phyloP scores from a whole-genome alignment of 1,139 yeast genomes.

The Kodamaea suecica region DNA sequence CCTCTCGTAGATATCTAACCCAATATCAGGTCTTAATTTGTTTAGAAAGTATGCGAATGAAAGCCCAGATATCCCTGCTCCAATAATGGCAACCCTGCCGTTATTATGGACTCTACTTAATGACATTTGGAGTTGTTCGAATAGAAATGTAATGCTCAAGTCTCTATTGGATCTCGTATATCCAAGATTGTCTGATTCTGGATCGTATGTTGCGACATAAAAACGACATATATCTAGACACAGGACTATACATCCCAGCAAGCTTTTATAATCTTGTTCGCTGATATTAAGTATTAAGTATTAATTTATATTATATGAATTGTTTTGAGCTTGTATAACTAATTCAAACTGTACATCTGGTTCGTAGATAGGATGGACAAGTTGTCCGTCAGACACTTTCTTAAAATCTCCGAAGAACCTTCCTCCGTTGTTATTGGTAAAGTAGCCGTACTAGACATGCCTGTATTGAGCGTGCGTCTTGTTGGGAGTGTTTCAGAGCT shows the following conservation, averaged over 20 bases:
- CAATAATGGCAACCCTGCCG: constrained; percentile 59
- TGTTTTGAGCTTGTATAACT: too few species aligned
- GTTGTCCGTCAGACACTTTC: constrained; percentile 10
- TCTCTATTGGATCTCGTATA: too few species aligned
- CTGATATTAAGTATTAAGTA: too few species aligned
- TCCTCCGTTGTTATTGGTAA: constrained; percentile 10
- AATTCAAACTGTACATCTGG: constrained; percentile 5
- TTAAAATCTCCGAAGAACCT: constrained; percentile 6
- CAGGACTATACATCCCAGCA: too few species aligned
- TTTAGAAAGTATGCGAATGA: constrained; percentile 72
- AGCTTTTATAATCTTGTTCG: too few species aligned
- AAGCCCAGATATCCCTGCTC: constrained; percentile 88
- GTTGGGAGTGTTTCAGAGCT: constrained; percentile 24
- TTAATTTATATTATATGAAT: too few species aligned
- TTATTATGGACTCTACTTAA: neutral
- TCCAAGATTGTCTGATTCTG: too few species aligned
- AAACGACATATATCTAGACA: too few species aligned
- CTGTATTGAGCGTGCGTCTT: constrained; percentile 4
- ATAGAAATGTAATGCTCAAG: too few species aligned
- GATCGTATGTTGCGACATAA: too few species aligned
- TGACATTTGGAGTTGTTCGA: neutral
- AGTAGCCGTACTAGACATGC: constrained; percentile 3
- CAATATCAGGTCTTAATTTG: constrained; percentile 67
- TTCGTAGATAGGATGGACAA: constrained; percentile 8
- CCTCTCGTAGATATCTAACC: constrained; percentile 61